Evolutionary conservation across 805 yeast genomes (phyloP).

Genomic region (Kodamaea lidongshanica): DNA sequence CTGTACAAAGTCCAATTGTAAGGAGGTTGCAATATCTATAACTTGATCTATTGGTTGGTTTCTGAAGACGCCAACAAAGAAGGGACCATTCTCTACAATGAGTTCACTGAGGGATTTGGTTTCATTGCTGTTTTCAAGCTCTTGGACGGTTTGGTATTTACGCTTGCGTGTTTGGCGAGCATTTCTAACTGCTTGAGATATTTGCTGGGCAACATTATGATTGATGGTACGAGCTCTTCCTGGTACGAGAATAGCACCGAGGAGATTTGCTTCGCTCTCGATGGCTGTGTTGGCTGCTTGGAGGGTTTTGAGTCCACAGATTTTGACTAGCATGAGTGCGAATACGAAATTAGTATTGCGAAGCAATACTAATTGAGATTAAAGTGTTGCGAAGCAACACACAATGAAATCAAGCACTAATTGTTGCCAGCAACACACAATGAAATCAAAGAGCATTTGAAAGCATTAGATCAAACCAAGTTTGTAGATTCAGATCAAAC

Average conservation of each 20-base stretch:
- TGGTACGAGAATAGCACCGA: slow-evolving; percentile 89
- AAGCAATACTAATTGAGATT: too few species aligned
- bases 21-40: slow-evolving; percentile 30
- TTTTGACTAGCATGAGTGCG: slow-evolving; percentile 48
- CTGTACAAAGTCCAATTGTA: slow-evolving; percentile 73
- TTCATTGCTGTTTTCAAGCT: slow-evolving; percentile 12
- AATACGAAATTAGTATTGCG: background rate
- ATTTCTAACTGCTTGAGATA: slow-evolving; percentile 23
- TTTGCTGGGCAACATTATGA: slow-evolving; percentile 21
- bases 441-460: too few species aligned
- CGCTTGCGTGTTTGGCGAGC: slow-evolving; percentile 14
- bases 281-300: slow-evolving; percentile 72
- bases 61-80: slow-evolving; percentile 82
- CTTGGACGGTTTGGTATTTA: slow-evolving; percentile 15
- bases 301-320: slow-evolving; percentile 71
- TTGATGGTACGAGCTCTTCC: slow-evolving; percentile 64
- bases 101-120: slow-evolving; percentile 13
- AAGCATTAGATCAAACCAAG: too few species aligned
- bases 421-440: too few species aligned
- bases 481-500: too few species aligned
- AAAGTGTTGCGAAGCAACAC: too few species aligned
- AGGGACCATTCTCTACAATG: slow-evolving; percentile 49
- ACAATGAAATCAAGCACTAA: too few species aligned
- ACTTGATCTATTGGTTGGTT: slow-evolving; percentile 72
- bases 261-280: slow-evolving; percentile 61